These are phyloP conservation scores for Pestalotiopsis fici DNA, from an alignment of 2,329 filamentous ascomycete species.

Conservation along the genomic window DNA sequence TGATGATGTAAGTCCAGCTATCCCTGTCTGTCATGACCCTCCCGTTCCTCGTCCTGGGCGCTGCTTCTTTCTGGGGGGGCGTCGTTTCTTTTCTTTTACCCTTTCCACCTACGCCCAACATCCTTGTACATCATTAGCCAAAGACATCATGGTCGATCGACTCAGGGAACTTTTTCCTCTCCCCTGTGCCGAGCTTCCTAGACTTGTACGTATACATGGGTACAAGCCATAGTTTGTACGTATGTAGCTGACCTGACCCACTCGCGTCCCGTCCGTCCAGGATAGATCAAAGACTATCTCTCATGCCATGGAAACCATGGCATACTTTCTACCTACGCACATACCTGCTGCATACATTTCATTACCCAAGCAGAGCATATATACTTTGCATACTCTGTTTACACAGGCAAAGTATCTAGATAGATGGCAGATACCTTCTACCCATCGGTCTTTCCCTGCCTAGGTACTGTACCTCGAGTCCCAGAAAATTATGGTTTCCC, in stretches of 20 bases:
- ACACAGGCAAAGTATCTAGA: neutral
- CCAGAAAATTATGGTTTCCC: neutral
- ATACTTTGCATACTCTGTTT: neutral
- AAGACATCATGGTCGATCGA: neutral
- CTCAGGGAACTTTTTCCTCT: conserved; percentile 1
- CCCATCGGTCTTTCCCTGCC: neutral
- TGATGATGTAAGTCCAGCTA: conserved; percentile 15
- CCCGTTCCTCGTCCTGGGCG: conserved; percentile 8
- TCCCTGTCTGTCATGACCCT: conserved; percentile 26
- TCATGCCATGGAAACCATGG: neutral
- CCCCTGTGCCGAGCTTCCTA: neutral
- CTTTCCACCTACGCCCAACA: conserved; percentile 5
- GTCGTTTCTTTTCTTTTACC: conserved; percentile 1
- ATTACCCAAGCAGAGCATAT: neutral
- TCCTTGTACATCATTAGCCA: conserved; percentile 3
- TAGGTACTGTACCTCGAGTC: neutral
- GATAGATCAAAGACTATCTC: conserved; percentile 1
- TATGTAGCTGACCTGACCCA: neutral
- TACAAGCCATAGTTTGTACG: neutral
- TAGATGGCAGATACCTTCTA: neutral
- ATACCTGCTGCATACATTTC: neutral
- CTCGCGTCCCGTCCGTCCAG: neutral
- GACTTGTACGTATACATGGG: neutral
- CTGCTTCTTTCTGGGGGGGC: conserved; percentile 21
- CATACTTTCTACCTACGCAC: neutral